These are phyloP conservation scores for Gamarada debralockiae DNA, from an alignment of 495 filamentous ascomycete genomes.

Conservation along the genomic window DNA sequence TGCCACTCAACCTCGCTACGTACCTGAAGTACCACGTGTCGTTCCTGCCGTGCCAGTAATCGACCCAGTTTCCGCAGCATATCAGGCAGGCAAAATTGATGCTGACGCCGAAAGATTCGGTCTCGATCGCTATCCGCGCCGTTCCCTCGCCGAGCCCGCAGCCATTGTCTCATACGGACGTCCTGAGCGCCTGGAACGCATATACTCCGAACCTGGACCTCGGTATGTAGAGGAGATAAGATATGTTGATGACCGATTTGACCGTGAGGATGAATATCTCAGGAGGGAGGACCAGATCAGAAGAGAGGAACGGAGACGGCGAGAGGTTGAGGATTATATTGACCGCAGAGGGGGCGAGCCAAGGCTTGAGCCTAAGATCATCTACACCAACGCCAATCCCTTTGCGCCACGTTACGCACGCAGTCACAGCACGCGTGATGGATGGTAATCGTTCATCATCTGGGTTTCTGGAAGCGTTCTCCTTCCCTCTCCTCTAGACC, in stretches of 20 bases:
- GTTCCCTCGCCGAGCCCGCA: neutral
- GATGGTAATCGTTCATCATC: neutral
- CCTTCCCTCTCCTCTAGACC: neutral
- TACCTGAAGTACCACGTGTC: conserved; percentile 17
- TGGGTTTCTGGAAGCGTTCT: neutral
- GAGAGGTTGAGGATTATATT: conserved; percentile 20
- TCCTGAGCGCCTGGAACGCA: neutral
- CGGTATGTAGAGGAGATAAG: neutral
- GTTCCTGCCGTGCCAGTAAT: neutral
- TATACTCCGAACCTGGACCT: no score
- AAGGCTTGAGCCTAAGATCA: neutral
- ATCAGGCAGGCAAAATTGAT: conserved; percentile 20
- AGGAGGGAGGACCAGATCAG: neutral
- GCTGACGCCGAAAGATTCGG: conserved; percentile 12
- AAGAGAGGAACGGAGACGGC: neutral
- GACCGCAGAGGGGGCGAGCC: conserved; percentile 1
- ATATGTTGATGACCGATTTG: conserved; percentile 9
- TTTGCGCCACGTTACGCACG: conserved; percentile 14
- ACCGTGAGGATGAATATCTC: conserved; percentile 8
- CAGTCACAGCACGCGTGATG: neutral
- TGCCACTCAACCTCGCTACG: neutral
- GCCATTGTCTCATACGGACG: conserved; percentile 15
- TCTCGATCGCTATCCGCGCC: conserved; percentile 1
- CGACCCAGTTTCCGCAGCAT: conserved; percentile 19
- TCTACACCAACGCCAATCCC: conserved; percentile 4